Conservation (phyloP, 2,329 filamentous ascomycete species). For the Trichophyton simii region DNA sequence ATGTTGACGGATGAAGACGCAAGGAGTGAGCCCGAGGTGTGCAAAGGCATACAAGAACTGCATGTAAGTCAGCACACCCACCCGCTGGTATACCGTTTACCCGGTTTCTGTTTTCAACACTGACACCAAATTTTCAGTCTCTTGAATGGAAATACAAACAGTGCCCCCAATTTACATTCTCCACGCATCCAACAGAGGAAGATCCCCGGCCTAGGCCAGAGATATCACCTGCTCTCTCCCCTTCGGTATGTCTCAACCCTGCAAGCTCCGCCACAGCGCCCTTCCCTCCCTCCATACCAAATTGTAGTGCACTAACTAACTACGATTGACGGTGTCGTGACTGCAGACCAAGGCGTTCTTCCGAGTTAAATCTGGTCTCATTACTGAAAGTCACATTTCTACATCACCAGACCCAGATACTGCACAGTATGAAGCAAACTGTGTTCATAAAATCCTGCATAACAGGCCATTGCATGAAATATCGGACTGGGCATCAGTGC, state of each 20-base stretch:
- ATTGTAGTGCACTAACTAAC: conserved; percentile 7
- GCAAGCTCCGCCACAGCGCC: not conserved
- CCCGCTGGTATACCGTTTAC: not conserved
- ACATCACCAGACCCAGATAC: conserved; percentile 22
- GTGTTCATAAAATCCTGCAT: conserved; percentile 22
- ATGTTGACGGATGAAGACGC: conserved; percentile 41
- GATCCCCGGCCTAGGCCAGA: conserved; percentile 45
- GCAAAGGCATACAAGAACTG: conserved; percentile 46
- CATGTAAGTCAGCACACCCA: conserved; percentile 34
- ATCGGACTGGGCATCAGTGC: conserved; percentile 23
- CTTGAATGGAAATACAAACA: conserved; percentile 65
- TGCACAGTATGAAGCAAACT: conserved; percentile 24
- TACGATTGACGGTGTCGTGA: too few species aligned
- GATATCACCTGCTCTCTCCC: conserved; percentile 38
- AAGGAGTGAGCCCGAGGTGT: conserved; percentile 41
- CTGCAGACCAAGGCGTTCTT: conserved; percentile 32
- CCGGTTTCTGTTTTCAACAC: not conserved
- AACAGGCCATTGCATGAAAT: conserved; percentile 41
- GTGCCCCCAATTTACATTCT: conserved; percentile 71
- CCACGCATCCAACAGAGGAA: conserved; percentile 46
- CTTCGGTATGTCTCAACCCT: conserved; percentile 29
- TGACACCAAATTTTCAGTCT: conserved; percentile 21
- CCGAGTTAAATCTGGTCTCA: conserved; percentile 28
- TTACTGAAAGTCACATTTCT: conserved; percentile 30
- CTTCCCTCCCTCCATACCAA: not conserved